Evolutionary conservation across 768 basidiomycete genomes (phyloP).

Genomic region (Leccinum disarticulatum): DNA sequence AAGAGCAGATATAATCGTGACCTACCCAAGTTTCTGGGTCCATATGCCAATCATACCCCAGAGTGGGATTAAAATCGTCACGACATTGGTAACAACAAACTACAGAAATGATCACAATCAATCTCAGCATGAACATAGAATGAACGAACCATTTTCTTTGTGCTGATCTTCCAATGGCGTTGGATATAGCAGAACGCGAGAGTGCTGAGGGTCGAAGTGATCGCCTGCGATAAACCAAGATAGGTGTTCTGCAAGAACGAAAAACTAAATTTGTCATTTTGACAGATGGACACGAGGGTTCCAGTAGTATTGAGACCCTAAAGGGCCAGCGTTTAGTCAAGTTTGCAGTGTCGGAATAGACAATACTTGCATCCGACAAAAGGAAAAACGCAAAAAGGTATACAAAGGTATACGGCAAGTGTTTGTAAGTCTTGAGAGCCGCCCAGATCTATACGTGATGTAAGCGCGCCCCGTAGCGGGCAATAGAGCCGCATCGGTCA

Average conservation of each 20-base stretch:
- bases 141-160: slow-evolving; percentile 70
- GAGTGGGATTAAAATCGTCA: slow-evolving; percentile 74
- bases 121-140: not conserved
- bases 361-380: slow-evolving; percentile 64
- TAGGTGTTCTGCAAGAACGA: slow-evolving; percentile 83
- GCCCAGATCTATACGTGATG: slow-evolving; percentile 60
- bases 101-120: slow-evolving; percentile 25
- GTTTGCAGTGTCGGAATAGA: not conserved
- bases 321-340: not conserved
- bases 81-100: slow-evolving; percentile 77
- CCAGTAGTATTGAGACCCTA: slow-evolving; percentile 82
- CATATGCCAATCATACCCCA: slow-evolving; percentile 89
- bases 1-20: not conserved
- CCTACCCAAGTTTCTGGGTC: slow-evolving; percentile 71
- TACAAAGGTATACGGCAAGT: slow-evolving; percentile 78
- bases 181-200: slow-evolving; percentile 86
- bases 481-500: slow-evolving; percentile 16
- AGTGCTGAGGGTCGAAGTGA: slow-evolving; percentile 71
- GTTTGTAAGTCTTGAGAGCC: slow-evolving; percentile 71
- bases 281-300: slow-evolving; percentile 72
- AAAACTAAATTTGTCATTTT: slow-evolving; percentile 78
- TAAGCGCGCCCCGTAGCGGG: not conserved
- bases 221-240: slow-evolving; percentile 70
- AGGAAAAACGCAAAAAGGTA: slow-evolving; percentile 78
- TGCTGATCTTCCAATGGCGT: slow-evolving; percentile 71